Evolutionary conservation across 768 basidiomycete genomes (phyloP), one percentile per base, ranked within the genome.

Genomic region (Candolleomyces efflorescens): DNA sequence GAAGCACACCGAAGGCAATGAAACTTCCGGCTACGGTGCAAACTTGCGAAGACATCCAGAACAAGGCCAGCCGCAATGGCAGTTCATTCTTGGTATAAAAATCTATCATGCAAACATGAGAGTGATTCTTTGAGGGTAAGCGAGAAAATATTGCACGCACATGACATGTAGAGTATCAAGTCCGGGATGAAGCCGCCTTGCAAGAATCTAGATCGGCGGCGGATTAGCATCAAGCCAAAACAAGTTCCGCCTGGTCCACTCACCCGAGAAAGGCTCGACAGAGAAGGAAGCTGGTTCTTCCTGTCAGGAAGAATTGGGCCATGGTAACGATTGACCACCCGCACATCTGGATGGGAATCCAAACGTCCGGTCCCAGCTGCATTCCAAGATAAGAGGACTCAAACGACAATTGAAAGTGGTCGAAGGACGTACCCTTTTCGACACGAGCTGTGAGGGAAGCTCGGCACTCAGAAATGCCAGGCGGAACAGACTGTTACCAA

Each of bases 81-180:
- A 87, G 73, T 64, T 84, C 82, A 20, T 69, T 73, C 65, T 83
- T 84, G 11, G 80, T 84, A 64, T 86, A 86, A 54, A 81, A 87
- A 59, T 84, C 79, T 81, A 56, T 61, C 22, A 36, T 5, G 17
- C 41, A 18, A 12, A 15, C 0, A 41, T 13, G 7, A 32, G 2
- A n/a, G n/a, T n/a, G n/a, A n/a, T n/a, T n/a, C n/a, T n/a, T n/a
- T n/a, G n/a, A n/a, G n/a, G n/a, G n/a, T n/a, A n/a, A n/a, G n/a
- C n/a, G n/a, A 32, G 32, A 6, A 18, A 9, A 6, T 22, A 50
- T 11, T 23, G 10, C 55, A 71, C 78, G 23, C 12, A 82, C 82
- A 87, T 0, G 82, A 82, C 32, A 86, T 69, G 65, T 87, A 87
- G 12, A 86, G 69, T 52, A 87, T 77, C 5, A 84, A 69, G 60